phyloP scores from a whole-genome alignment of 352 stramenopile species.

The Phytophthora cryptogea region DNA sequence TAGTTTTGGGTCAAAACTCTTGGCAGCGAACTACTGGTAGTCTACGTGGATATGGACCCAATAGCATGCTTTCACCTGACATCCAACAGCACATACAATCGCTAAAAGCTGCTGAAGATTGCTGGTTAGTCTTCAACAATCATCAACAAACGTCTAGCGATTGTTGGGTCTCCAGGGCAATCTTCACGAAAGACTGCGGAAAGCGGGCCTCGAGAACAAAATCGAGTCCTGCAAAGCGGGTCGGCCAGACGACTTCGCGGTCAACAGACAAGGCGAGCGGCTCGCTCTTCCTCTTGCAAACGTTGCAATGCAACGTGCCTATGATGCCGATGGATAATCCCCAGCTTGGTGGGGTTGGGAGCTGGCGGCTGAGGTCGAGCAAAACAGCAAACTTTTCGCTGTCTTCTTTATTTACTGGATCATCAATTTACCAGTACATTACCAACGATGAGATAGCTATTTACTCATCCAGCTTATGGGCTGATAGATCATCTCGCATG shows the following conservation, averaged over 20 bases:
- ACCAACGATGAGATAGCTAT: neutral
- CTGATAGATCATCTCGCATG: conserved; percentile 25
- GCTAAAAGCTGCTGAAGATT: too few species aligned
- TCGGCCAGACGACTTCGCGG: conserved; percentile 20
- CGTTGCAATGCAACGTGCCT: conserved; percentile 1
- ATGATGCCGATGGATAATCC: conserved; percentile 16
- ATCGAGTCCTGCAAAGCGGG: conserved; percentile 30
- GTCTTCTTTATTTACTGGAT: conserved; percentile 25
- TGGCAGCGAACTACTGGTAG: too few species aligned
- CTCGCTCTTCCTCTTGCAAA: neutral
- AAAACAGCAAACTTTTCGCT: conserved; percentile 11
- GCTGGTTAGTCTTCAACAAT: too few species aligned
- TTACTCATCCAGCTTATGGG: conserved; percentile 10
- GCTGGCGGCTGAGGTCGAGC: neutral
- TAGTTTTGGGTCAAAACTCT: too few species aligned
- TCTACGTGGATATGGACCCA: too few species aligned
- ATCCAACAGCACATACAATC: too few species aligned
- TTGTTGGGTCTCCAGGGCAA: conserved; percentile 22
- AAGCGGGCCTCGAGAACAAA: conserved; percentile 17
- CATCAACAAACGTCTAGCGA: too few species aligned
- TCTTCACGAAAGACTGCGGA: conserved; percentile 26
- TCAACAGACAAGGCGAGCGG: conserved; percentile 10
- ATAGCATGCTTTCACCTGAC: too few species aligned
- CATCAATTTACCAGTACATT: too few species aligned
- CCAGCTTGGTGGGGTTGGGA: conserved; percentile 9